A percentile compares a stretch with the other conserved stretches of the same genome.
Evolutionary conservation across 495 filamentous ascomycete species (phyloP).

Genomic region (Thozetella sp.): DNA sequence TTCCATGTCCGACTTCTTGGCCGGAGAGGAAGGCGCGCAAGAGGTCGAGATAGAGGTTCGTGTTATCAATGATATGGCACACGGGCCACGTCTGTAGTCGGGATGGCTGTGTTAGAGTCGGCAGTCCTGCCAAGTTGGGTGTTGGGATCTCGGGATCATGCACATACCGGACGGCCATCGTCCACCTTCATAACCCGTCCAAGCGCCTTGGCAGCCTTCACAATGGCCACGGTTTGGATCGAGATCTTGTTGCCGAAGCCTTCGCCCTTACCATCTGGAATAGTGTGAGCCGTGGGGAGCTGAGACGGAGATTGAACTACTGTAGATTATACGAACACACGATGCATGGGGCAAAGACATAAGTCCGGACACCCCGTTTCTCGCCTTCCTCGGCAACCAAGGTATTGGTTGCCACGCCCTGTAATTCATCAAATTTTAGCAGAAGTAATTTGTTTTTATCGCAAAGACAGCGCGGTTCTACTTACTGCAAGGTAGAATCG

Average conservation of each 20-base stretch:
- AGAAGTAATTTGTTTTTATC: neutral
- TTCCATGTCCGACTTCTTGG: constrained; percentile 32
- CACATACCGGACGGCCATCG: constrained; percentile 27
- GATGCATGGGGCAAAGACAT: constrained; percentile 49
- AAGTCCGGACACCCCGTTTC: constrained; percentile 36
- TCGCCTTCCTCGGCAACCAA: constrained; percentile 38
- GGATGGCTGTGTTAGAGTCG: neutral
- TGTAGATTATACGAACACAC: constrained; percentile 27
- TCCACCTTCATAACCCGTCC: constrained; percentile 40
- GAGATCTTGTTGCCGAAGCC: constrained; percentile 52
- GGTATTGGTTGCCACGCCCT: constrained; percentile 34
- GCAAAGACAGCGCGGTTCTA: neutral
- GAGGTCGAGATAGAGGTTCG: constrained; percentile 41
- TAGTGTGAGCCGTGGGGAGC: neutral
- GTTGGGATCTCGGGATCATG: neutral
- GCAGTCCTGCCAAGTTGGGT: neutral
- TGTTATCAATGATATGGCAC: constrained; percentile 45
- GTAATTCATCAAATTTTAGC: constrained; percentile 5
- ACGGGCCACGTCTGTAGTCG: constrained; percentile 47
- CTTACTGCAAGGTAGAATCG: constrained; percentile 11
- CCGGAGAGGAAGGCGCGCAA: constrained; percentile 40
- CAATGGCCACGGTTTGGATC: constrained; percentile 49
- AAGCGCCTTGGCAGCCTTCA: constrained; percentile 36
- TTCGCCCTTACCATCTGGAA: constrained; percentile 38
- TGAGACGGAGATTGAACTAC: neutral